Conservation (phyloP, 768 basidiomycete species). For the Daedaleopsis nitida region DNA sequence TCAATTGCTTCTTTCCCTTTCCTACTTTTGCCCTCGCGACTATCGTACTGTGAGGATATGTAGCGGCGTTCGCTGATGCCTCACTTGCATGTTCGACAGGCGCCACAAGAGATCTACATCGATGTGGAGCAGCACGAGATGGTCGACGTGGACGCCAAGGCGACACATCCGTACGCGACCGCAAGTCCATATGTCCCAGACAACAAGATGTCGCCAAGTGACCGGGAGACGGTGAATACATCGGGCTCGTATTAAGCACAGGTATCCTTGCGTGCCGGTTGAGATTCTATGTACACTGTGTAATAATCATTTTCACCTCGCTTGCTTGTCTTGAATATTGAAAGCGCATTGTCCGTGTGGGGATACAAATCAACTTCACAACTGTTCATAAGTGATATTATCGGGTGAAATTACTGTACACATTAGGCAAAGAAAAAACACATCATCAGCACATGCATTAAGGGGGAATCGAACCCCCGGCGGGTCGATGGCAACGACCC, state of each 20-base stretch:
- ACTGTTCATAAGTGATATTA: too few species aligned
- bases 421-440: too few species aligned
- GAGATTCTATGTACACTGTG: neutral
- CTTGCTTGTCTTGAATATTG: too few species aligned
- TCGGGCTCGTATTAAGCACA: neutral
- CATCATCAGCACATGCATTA: slow-evolving; percentile 60
- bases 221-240: neutral
- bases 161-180: neutral
- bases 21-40: neutral
- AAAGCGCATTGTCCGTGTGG: too few species aligned
- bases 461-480: slow-evolving; percentile 89
- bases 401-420: too few species aligned
- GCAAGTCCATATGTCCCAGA: neutral
- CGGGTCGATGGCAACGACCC: slow-evolving; percentile 60
- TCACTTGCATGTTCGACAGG: neutral
- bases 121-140: slow-evolving; percentile 38
- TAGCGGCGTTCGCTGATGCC: neutral
- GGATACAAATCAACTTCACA: too few species aligned
- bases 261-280: neutral
- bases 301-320: too few species aligned
- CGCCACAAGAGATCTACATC: slow-evolving; percentile 26
- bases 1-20: neutral
- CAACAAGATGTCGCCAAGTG: neutral
- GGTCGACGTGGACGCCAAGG: slow-evolving; percentile 26
- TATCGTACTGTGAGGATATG: too few species aligned